Evolutionary conservation across 768 basidiomycete genomes (phyloP), one percentile per base, ranked within the genome.

Genomic region (Lactarius hatsudake): DNA sequence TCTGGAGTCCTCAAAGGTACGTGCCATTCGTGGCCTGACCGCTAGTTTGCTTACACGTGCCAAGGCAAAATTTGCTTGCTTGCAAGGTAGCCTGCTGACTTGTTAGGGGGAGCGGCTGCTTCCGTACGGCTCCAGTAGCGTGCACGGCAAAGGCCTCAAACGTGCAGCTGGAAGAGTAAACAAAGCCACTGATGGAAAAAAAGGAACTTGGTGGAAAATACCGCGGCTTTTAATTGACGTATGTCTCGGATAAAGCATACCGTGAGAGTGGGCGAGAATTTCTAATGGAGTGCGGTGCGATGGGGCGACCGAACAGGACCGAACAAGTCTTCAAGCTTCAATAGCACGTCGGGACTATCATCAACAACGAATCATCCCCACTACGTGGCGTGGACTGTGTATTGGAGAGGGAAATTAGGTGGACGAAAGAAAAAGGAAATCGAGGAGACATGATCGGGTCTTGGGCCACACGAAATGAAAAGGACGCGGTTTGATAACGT

Each of bases 351-450:
- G 13, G 40, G 53, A 40, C 30, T 66, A 9, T 12, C 23, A 26
- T 15, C 28, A 26, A 59, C 36, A 43, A 53, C 7, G 5, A 40
- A 28, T 30, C 38, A 58, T 40, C 53, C 36, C 36, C 18, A 2
- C 61, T 58, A 26, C 45, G 3, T 26, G 30, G 13, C 45, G 1
- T 32, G 40, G 8, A 2, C 17, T 23, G 53, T 38, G 32, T 40
- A 53, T 51, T 58, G 56, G 36, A 17, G 23, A 12, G 40, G 66
- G 48, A 34, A 42, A 59, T 63, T 32, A 23, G 43, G 57, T 53
- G 40, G 62, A 67, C 62, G 5, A 30, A 28, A 28, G 30, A 23
- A 63, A 53, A 58, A 38, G 61, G 61, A 58, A 66, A 66, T 62
- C 34, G 20, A 28, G 26, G 45, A 34, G 61, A 43, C 59, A 17